Conservation (phyloP, 1,139 yeast species). For the Pichia terricola region DNA sequence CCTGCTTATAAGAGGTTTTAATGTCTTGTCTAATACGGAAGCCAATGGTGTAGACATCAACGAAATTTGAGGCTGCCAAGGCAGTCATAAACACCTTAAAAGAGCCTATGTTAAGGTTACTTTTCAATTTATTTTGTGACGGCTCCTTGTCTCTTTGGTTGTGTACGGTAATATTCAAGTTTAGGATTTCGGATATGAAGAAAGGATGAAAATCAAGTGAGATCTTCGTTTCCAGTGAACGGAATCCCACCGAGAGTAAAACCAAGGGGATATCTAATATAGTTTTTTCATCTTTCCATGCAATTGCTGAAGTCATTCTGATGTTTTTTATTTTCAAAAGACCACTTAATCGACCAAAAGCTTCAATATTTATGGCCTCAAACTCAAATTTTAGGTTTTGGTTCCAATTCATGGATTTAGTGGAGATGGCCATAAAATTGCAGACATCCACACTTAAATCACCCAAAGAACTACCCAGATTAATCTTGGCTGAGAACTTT, state of each 20-base stretch:
- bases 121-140: slow-evolving; percentile 51
- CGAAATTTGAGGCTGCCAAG: slow-evolving; percentile 70
- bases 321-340: slow-evolving; percentile 39
- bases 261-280: slow-evolving; percentile 56
- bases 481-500: slow-evolving; percentile 48
- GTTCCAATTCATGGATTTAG: slow-evolving; percentile 61
- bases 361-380: slow-evolving; percentile 40
- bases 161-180: slow-evolving; percentile 47
- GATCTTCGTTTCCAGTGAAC: slow-evolving; percentile 45
- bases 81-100: slow-evolving; percentile 67
- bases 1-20: slow-evolving; percentile 63
- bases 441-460: slow-evolving; percentile 44
- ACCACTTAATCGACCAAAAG: slow-evolving; percentile 79
- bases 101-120: slow-evolving; percentile 44
- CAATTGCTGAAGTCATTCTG: slow-evolving; percentile 54
- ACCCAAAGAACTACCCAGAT: slow-evolving; percentile 82
- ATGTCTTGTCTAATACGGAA: slow-evolving; percentile 68
- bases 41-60: slow-evolving; percentile 68
- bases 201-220: slow-evolving; percentile 83
- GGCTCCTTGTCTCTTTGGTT: slow-evolving; percentile 47
- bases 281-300: slow-evolving; percentile 45
- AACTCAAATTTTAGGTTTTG: slow-evolving; percentile 61
- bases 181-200: slow-evolving; percentile 46
- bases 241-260: slow-evolving; percentile 49
- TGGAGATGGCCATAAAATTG: slow-evolving; percentile 59